Evolutionary conservation across 2,329 filamentous ascomycete genomes (phyloP), one percentile per base, ranked within the genome.

Genomic region (Lachnellula suecica): DNA sequence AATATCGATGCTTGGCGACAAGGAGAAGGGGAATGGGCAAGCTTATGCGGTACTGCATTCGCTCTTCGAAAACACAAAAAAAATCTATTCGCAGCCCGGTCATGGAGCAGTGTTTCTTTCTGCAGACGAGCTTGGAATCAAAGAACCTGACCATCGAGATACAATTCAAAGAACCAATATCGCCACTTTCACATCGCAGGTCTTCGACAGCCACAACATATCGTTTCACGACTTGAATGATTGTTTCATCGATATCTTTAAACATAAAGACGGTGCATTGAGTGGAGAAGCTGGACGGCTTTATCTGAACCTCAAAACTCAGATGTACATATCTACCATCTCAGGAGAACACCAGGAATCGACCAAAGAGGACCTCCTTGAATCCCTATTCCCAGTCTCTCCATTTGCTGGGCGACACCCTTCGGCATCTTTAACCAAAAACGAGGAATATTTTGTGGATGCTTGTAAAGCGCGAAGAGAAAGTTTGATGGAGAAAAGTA

Each of bases 231-330:
- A 85, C 56, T 68, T 87, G 40, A 83, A 87, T 61, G 78, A 83
- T 41, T 74, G 79, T 59, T 87, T 87, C 62, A 71, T 87, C 22
- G 78, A 85, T 41, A 82, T 81, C 0, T 87, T 87, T 63, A 79
- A 85, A 8, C 79, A 81, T 1, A 76, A 83, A 49, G 79, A 81
- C 22, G 76, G 75, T 34, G 73, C 79, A 10, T 65, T 87, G 20
- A 68, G 83, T 19, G 83, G 83, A 59, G 79, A 78, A 54, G 82
- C 85, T 60, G 81, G 79, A 2, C 75, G 78, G 13, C 70, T 87
- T 23, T 84, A 79, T 59, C 72, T 87, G 13, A 83, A 86, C 56
- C 69, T 87, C 17, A 87, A 87, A 68, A 86, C 84, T 1, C 84
- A 87, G 64, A 82, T 83, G 13, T 87, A 84, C 61, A 82, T 87